Percentiles rank a stretch among this genome's conserved stretches.
Conservation (phyloP, 176 grass and related monocot species). For the Aegilops longissima region DNA sequence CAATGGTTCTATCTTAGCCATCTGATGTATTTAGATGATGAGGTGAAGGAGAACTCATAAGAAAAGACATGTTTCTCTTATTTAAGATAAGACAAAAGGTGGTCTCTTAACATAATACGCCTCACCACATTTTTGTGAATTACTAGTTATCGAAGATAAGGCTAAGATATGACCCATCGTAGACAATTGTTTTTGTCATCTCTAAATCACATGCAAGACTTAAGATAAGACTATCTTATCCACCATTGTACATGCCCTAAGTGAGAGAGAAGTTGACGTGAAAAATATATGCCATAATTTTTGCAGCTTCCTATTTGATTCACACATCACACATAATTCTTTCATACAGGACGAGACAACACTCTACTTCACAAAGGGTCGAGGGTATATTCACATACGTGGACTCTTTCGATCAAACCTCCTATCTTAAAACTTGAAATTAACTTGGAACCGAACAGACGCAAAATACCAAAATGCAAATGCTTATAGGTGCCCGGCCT, state of each 20-base stretch:
- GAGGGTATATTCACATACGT: constrained; percentile 1
- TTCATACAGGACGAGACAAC: not conserved
- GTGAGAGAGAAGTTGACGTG: not conserved
- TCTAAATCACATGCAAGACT: no score
- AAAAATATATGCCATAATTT: constrained; percentile 6
- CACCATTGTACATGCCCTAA: not conserved
- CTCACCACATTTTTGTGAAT: no score
- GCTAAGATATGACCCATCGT: no score
- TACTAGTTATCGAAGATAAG: no score
- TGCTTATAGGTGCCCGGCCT: not conserved
- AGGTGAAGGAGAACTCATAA: no score
- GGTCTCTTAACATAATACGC: no score
- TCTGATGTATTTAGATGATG: no score
- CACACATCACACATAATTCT: constrained; percentile 11
- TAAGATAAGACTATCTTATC: no score
- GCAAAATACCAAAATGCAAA: constrained; percentile 22
- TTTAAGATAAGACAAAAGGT: no score
- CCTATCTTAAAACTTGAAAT: not conserved
- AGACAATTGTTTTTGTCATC: no score
- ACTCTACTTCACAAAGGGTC: not conserved
- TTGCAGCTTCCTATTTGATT: constrained; percentile 26
- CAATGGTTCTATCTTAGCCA: no score
- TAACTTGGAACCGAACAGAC: not conserved
- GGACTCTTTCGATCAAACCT: not conserved
- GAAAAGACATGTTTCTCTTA: no score